These are phyloP conservation scores for Elasticomyces elasticus DNA, from an alignment of 495 filamentous ascomycete genomes.

Conservation along the genomic window DNA sequence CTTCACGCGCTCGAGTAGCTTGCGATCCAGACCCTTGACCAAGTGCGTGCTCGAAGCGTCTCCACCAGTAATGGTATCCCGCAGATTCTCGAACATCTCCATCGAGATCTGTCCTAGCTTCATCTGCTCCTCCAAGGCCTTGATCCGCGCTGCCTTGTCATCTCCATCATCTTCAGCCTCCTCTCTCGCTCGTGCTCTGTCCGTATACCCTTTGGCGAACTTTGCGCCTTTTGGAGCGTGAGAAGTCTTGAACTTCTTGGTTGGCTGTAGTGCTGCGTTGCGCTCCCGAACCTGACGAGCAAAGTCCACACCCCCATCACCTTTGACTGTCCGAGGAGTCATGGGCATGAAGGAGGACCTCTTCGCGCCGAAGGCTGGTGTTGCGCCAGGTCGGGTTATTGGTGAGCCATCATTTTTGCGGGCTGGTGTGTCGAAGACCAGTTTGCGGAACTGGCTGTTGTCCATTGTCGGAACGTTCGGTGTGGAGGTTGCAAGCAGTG, in stretches of 20 bases:
- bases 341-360: constrained; percentile 29
- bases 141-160: constrained; percentile 54
- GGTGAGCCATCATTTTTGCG: constrained; percentile 25
- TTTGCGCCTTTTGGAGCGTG: constrained; percentile 71
- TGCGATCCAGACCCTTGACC: constrained; percentile 84
- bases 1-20: constrained; percentile 61
- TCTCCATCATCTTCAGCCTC: constrained; percentile 46
- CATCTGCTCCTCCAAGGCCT: constrained; percentile 69
- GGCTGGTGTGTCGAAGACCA: constrained; percentile 50
- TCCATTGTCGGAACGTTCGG: constrained; percentile 56
- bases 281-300: constrained; percentile 76
- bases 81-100: constrained; percentile 59
- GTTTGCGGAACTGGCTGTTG: constrained; percentile 86
- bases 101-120: constrained; percentile 75
- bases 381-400: constrained; percentile 27
- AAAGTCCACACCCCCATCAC: constrained; percentile 53
- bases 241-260: constrained; percentile 61
- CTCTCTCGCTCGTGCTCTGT: constrained; percentile 56
- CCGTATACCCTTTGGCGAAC: constrained; percentile 69
- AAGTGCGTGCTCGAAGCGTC: constrained; percentile 71
- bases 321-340: constrained; percentile 52
- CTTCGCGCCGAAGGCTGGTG: constrained; percentile 29
- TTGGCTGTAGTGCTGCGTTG: constrained; percentile 42
- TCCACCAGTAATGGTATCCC: constrained; percentile 70
- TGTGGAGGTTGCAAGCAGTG: no score